Evolutionary conservation across 2,329 filamentous ascomycete species (phyloP), one percentile per base, ranked within the genome.

Genomic region (Chaetomiaceae sp.): DNA sequence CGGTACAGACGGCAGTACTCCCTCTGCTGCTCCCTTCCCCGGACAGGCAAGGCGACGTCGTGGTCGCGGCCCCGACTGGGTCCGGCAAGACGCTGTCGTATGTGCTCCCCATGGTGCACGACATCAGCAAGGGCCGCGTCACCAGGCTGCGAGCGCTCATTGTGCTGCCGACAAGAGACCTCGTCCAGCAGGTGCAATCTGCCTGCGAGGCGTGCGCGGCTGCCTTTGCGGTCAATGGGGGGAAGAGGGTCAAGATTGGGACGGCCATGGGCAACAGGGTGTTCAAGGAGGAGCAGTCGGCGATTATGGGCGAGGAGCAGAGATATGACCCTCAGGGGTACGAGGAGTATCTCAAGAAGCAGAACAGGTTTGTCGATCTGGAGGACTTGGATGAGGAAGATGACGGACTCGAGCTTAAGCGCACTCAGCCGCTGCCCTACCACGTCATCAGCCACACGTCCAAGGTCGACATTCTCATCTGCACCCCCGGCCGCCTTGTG

Each of bases 21-120:
- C 91, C 92, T 1, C 76, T 95, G 37, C 78, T 99, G 5, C 75
- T 95, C 4, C 84, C 82, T 20, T 81, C 79, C 0, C 77, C 80
- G 38, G 75, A 80, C 33, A 78, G 83, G 33, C 72, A 80, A 1
- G 88, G 89, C 5, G 94, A 99, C 68, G 71, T 99, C 4, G 86
- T 95, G 40, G 85, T 99, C 3, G 94, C 91, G 7, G 94, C 95
- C 0, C 88, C 92, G 1, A 99, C 94, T 0, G 94, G 94, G 8
- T 97, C 94, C 0, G 94, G 94, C 53, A 99, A 99, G 68, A 99
- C 94, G 0, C 71, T 99, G 15, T 88, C 92, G 0, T 99, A 99
- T 65, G 82, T 92, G 0, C 74, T 99, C 3, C 94, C 94, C 0
- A 83, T 99, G 54, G 80, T 95, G 4, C 83, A 90, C 42, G 84